These are phyloP conservation scores for Didymella glomerata DNA, from an alignment of 2,329 filamentous ascomycete species.

Conservation along the genomic window DNA sequence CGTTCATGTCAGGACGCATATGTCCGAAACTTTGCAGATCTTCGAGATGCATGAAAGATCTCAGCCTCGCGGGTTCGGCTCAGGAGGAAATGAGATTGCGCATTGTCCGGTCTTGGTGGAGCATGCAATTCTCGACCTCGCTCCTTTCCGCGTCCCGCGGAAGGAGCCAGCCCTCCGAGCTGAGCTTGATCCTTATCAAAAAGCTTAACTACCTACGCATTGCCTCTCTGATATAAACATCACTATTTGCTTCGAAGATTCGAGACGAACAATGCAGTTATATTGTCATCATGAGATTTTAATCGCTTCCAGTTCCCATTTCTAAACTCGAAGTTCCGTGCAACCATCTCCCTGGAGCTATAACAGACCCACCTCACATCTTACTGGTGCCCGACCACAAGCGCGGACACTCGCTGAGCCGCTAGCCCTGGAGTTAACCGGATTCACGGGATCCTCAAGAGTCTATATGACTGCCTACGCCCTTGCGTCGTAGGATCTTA, in stretches of 20 bases:
- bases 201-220: conserved; percentile 3
- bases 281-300: background rate
- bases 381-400: conserved; percentile 6
- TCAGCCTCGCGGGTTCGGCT: background rate
- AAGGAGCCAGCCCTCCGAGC: conserved; percentile 6
- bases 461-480: conserved; percentile 9
- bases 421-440: conserved; percentile 19
- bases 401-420: conserved; percentile 24
- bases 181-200: conserved; percentile 13
- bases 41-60: background rate
- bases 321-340: background rate
- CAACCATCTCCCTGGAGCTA: background rate
- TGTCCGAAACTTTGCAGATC: background rate
- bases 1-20: conserved; percentile 1
- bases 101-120: conserved; percentile 6
- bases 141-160: conserved; percentile 10
- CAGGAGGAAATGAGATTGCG: conserved; percentile 13
- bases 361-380: conserved; percentile 11
- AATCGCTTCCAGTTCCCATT: background rate
- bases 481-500: background rate
- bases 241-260: conserved; percentile 5
- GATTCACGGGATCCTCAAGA: conserved; percentile 5
- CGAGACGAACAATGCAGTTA: background rate
- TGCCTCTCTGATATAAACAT: background rate
- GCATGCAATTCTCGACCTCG: conserved; percentile 9